These are phyloP conservation scores for Helichrysum umbraculigerum DNA, from an alignment of 129 eudicot genomes.

Conservation along the genomic window DNA sequence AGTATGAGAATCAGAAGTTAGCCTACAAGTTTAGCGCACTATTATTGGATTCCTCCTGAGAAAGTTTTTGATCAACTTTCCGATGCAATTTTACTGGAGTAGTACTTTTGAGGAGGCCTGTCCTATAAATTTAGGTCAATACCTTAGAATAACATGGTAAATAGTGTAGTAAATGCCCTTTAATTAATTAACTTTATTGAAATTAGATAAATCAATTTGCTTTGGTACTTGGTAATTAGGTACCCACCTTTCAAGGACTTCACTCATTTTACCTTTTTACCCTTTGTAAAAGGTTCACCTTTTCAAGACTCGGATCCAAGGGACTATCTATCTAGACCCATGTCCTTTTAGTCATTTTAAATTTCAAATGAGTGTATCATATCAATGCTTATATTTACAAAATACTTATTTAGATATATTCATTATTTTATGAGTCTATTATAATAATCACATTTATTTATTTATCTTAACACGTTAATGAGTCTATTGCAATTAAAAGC, in stretches of 20 bases:
- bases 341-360: conserved; percentile 7
- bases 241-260: conserved; percentile 36
- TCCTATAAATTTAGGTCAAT: conserved; percentile 5
- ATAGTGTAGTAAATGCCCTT: neutral
- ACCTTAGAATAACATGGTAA: neutral
- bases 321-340: conserved; percentile 20
- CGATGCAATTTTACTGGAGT: neutral
- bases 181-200: conserved; percentile 25
- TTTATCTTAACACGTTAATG: too few species aligned
- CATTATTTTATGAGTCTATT: too few species aligned
- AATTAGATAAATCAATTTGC: conserved; percentile 33
- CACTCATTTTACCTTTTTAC: conserved; percentile 29
- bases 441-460: too few species aligned
- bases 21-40: conserved; percentile 1
- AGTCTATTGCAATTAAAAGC: too few species aligned
- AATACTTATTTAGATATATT: too few species aligned
- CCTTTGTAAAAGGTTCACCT: conserved; percentile 40
- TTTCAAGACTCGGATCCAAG: conserved; percentile 46
- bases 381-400: too few species aligned
- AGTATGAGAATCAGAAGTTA: conserved; percentile 7
- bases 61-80: conserved; percentile 1
- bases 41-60: neutral
- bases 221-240: conserved; percentile 34
- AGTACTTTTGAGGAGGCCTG: neutral
- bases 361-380: neutral